Evolutionary conservation across 257 asterid genomes (phyloP).

Genomic region (Solanum appendiculatum): DNA sequence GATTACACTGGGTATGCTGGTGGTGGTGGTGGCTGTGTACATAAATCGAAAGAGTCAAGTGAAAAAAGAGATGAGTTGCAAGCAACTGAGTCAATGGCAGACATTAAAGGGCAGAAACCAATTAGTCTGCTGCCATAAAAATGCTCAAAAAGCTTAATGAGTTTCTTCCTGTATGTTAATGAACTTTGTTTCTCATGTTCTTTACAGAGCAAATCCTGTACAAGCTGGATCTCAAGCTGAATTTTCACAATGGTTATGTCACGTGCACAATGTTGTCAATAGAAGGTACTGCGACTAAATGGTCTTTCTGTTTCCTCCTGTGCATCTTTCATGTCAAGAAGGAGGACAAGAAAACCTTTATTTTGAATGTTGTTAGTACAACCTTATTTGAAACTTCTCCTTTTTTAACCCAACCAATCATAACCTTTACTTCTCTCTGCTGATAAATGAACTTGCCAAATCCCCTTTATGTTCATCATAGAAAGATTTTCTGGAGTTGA

Average conservation of each 20-base stretch:
- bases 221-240: slow-evolving; percentile 76
- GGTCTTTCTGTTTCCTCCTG: not conserved
- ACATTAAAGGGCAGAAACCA: not conserved
- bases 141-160: not conserved
- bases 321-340: not conserved
- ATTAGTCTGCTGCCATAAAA: not conserved
- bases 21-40: not conserved
- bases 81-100: not conserved
- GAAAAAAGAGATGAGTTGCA: not conserved
- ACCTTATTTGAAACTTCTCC: not conserved
- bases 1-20: not conserved
- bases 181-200: not conserved
- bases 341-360: not conserved
- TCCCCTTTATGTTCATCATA: not conserved
- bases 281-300: slow-evolving; percentile 47
- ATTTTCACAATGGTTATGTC: slow-evolving; percentile 83
- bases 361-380: not conserved
- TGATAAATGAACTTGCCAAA: not conserved
- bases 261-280: slow-evolving; percentile 79
- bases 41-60: not conserved
- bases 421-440: not conserved
- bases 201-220: slow-evolving; percentile 67
- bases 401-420: not conserved
- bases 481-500: not conserved
- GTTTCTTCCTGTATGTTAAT: not conserved